Percentiles rank a stretch among this genome's conserved stretches.
Evolutionary conservation across 371 early-diverging fungal species (phyloP).

Genomic region (Mortierella sp.): DNA sequence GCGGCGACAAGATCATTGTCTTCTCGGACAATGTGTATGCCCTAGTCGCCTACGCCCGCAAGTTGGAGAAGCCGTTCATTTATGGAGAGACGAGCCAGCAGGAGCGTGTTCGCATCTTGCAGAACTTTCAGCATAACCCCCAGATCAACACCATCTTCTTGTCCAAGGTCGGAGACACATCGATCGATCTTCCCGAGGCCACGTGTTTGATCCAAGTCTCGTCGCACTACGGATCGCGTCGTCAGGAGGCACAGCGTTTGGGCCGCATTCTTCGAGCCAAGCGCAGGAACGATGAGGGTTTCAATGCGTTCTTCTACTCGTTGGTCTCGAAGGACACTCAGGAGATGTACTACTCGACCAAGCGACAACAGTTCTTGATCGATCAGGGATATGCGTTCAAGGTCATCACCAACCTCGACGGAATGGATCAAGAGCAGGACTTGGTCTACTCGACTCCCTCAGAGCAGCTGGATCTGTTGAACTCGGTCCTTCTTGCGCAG

Average conservation of each 20-base stretch:
- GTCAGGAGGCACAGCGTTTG: constrained; percentile 99
- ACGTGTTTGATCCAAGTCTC: constrained; percentile 99
- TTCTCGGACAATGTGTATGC: constrained; percentile 99
- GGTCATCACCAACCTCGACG: constrained; percentile 88
- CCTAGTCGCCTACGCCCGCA: constrained; percentile 93
- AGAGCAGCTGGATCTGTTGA: constrained; percentile 92
- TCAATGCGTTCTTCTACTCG: constrained; percentile 98
- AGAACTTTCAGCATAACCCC: constrained; percentile 97
- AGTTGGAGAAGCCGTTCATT: constrained; percentile 94
- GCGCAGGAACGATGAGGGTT: constrained; percentile 95
- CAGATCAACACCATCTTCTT: constrained; percentile 97
- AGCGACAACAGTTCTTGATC: constrained; percentile 98
- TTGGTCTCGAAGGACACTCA: constrained; percentile 98
- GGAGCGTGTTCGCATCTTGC: constrained; percentile 96
- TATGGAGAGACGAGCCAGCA: constrained; percentile 97
- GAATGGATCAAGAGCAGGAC: constrained; percentile 84
- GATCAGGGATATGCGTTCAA: constrained; percentile 99
- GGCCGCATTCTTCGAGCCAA: constrained; percentile 98
- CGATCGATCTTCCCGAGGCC: constrained; percentile 99
- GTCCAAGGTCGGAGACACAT: constrained; percentile 99
- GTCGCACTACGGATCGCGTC: constrained; percentile 98
- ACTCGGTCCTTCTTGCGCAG: constrained; percentile 87
- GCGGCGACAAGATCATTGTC: constrained; percentile 99
- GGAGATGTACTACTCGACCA: constrained; percentile 99
- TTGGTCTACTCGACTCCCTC: constrained; percentile 74